Conservation (phyloP, 1,139 yeast genomes). For the Zygotorulaspora mrakii region DNA sequence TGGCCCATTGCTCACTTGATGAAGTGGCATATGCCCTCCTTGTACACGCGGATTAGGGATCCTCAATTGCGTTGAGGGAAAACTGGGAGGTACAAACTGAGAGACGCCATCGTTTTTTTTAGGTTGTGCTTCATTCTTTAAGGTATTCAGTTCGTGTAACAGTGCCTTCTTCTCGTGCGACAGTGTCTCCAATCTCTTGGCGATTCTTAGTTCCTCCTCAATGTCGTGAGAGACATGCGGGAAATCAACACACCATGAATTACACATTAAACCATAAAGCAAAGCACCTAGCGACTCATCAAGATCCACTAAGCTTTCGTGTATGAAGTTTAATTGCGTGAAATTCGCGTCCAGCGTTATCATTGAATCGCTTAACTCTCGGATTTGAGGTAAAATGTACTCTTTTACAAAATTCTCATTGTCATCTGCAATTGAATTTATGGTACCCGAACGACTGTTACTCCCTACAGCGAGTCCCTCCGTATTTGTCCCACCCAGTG, state of each 20-base stretch:
- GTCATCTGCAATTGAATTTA: slow-evolving; percentile 11
- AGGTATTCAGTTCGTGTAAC: slow-evolving; percentile 13
- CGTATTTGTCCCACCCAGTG: slow-evolving; percentile 24
- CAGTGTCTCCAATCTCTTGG: slow-evolving; percentile 22
- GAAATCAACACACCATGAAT: slow-evolving; percentile 65
- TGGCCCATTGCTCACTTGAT: background rate
- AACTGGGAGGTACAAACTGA: slow-evolving; percentile 4
- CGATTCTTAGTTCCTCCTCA: slow-evolving; percentile 24
- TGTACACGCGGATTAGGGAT: slow-evolving; percentile 2
- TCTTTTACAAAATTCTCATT: slow-evolving; percentile 27
- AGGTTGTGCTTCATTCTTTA: slow-evolving; percentile 12
- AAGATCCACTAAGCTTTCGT: slow-evolving; percentile 50
- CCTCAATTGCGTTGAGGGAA: slow-evolving; percentile 7
- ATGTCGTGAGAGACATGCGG: slow-evolving; percentile 33
- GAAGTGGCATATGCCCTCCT: background rate
- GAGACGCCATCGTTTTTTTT: slow-evolving; percentile 2
- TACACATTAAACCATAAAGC: slow-evolving; percentile 57
- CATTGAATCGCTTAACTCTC: slow-evolving; percentile 37
- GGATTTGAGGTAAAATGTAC: slow-evolving; percentile 31
- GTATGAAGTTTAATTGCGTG: slow-evolving; percentile 46
- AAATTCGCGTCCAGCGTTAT: slow-evolving; percentile 49
- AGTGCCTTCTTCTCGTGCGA: slow-evolving; percentile 23
- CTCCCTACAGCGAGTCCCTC: slow-evolving; percentile 8
- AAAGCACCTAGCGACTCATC: slow-evolving; percentile 63
- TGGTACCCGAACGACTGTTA: slow-evolving; percentile 7